These are phyloP conservation scores for Pleurotus tuber-regium DNA, from an alignment of 768 basidiomycete genomes.

Conservation along the genomic window DNA sequence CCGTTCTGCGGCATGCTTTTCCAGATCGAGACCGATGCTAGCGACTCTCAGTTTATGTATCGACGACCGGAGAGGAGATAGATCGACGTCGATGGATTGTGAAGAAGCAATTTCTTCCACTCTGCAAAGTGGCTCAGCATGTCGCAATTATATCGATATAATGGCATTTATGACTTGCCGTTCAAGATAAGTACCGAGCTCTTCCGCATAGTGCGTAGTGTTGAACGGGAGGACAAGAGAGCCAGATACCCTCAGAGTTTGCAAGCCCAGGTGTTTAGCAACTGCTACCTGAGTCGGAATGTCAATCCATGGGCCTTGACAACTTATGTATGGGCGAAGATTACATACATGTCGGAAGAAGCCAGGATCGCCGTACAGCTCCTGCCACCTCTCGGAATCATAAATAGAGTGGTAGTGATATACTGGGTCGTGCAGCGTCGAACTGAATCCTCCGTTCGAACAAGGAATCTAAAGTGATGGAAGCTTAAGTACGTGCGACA, in stretches of 20 bases:
- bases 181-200: conserved; percentile 51
- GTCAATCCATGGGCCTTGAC: neutral
- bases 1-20: conserved; percentile 41
- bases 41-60: conserved; percentile 36
- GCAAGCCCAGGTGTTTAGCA: conserved; percentile 30
- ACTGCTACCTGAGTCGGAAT: conserved; percentile 22
- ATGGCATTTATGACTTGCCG: conserved; percentile 38
- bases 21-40: conserved; percentile 41
- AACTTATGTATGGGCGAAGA: neutral
- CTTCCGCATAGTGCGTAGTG: conserved; percentile 62
- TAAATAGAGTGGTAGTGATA: conserved; percentile 65
- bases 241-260: conserved; percentile 51
- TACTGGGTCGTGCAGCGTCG: conserved; percentile 38
- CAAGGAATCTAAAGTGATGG: conserved; percentile 35
- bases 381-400: conserved; percentile 59
- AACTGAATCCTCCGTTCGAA: conserved; percentile 38
- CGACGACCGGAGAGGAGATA: conserved; percentile 35
- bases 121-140: conserved; percentile 26
- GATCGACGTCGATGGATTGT: conserved; percentile 25
- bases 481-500: neutral
- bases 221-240: conserved; percentile 61
- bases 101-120: conserved; percentile 46
- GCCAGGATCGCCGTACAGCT: conserved; percentile 61
- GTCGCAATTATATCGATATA: neutral
- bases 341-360: conserved; percentile 53